Percentiles rank a stretch among this genome's conserved stretches.
phyloP scores from a whole-genome alignment of 305 asterid species.

The Solanum hybrid region DNA sequence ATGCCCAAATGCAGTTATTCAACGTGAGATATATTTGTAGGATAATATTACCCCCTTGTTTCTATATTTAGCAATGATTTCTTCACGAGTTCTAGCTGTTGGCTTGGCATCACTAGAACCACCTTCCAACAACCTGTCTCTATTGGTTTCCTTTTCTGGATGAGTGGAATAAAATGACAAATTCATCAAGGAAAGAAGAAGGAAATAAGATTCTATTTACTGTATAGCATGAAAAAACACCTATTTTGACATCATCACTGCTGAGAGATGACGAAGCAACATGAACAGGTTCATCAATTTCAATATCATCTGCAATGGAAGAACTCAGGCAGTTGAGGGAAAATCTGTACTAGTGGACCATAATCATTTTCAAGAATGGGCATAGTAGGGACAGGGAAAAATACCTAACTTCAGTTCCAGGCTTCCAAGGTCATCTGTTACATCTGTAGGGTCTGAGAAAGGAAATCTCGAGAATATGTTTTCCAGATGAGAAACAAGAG shows the following conservation, averaged over 20 bases:
- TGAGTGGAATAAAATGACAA: conserved; percentile 9
- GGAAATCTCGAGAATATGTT: conserved; percentile 78
- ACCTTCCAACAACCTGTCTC: conserved; percentile 77
- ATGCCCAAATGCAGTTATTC: conserved; percentile 10
- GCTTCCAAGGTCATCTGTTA: conserved; percentile 28
- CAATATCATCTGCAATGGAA: conserved; percentile 54
- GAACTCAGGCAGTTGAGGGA: not conserved
- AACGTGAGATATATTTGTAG: conserved; percentile 6
- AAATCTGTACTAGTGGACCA: not conserved
- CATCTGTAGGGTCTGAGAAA: conserved; percentile 41
- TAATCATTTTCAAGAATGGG: not conserved
- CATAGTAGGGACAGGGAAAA: conserved; percentile 12
- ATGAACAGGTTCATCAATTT: conserved; percentile 51
- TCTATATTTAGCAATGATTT: conserved; percentile 90
- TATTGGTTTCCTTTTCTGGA: conserved; percentile 46
- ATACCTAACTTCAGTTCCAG: conserved; percentile 65
- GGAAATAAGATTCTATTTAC: not conserved
- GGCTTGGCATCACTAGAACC: conserved; percentile 57
- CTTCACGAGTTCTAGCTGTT: conserved; percentile 64
- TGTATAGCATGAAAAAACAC: conserved; percentile 13
- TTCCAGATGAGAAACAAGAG: conserved; percentile 55
- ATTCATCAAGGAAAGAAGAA: conserved; percentile 7
- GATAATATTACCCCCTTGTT: conserved; percentile 49
- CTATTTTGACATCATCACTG: conserved; percentile 28
- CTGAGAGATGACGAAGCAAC: conserved; percentile 35